Evolutionary conservation across 192 early-diverging fungal genomes (phyloP).

Genomic region (Phycomyces blakesleeanus): DNA sequence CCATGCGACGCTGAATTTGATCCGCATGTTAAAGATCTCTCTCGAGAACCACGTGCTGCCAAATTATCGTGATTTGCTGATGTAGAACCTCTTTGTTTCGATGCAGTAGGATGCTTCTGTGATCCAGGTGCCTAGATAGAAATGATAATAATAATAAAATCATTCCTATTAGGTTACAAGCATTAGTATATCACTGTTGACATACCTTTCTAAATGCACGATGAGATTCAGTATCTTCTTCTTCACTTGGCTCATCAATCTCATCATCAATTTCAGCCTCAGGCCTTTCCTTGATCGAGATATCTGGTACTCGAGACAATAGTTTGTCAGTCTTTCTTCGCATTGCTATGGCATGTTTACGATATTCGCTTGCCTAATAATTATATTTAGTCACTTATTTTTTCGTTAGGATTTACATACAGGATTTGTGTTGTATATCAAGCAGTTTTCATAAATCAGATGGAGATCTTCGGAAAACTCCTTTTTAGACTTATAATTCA

Average conservation of each 20-base stretch:
- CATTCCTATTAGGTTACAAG: no score
- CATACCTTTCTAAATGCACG: conserved; percentile 39
- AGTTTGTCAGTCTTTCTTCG: conserved; percentile 69
- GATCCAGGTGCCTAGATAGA: background rate
- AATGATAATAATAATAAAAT: no score
- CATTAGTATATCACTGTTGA: no score
- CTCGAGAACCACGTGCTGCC: background rate
- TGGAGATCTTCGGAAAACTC: conserved; percentile 86
- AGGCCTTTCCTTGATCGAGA: conserved; percentile 62
- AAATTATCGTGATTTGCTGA: background rate
- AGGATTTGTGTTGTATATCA: conserved; percentile 85
- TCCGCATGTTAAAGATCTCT: conserved; percentile 10
- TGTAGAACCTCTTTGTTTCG: background rate
- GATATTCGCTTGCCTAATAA: conserved; percentile 75
- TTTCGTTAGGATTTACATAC: conserved; percentile 16
- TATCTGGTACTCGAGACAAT: conserved; percentile 79
- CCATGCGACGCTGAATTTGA: conserved; percentile 19
- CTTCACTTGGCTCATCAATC: conserved; percentile 49
- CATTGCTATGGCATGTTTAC: conserved; percentile 82
- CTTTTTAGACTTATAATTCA: conserved; percentile 80
- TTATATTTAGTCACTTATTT: background rate
- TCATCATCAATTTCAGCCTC: conserved; percentile 55
- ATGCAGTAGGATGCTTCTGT: conserved; percentile 11
- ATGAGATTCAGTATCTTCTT: conserved; percentile 32
- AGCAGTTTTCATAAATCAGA: conserved; percentile 91